phyloP scores from a whole-genome alignment of 2,329 filamentous ascomycete species.

The Keithomyces neogunnii region DNA sequence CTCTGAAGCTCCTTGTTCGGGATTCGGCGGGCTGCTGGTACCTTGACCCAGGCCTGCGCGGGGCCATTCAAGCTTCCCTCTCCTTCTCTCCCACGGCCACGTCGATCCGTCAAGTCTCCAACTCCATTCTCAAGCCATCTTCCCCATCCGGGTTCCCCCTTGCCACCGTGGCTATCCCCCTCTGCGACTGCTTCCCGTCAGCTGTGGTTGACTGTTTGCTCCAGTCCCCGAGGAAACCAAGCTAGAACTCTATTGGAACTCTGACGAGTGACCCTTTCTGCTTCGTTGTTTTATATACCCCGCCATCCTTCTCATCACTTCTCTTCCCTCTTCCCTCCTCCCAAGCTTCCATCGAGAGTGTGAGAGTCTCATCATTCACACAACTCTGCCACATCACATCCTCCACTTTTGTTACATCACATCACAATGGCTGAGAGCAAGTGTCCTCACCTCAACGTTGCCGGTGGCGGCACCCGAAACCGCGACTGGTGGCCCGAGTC shows the following conservation, averaged over 20 bases:
- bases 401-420: neutral
- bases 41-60: neutral
- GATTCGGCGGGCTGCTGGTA: neutral
- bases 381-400: neutral
- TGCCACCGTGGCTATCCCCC: neutral
- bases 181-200: neutral
- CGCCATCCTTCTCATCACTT: neutral
- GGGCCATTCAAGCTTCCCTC: neutral
- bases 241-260: neutral
- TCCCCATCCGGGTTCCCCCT: neutral
- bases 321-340: neutral
- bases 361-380: neutral
- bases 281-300: neutral
- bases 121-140: neutral
- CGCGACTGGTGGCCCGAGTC: conserved; percentile 67
- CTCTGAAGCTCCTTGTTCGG: neutral
- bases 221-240: neutral
- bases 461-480: conserved; percentile 59
- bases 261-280: neutral
- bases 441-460: conserved; percentile 32
- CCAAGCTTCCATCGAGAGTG: neutral
- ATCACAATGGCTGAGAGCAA: conserved; percentile 18
- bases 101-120: too few relatives aligned
- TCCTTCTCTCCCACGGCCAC: too few relatives aligned
- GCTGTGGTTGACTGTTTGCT: too few relatives aligned